phyloP scores from a whole-genome alignment of 1,284 basidiomycete genomes.

The Ganoderma sinense region DNA sequence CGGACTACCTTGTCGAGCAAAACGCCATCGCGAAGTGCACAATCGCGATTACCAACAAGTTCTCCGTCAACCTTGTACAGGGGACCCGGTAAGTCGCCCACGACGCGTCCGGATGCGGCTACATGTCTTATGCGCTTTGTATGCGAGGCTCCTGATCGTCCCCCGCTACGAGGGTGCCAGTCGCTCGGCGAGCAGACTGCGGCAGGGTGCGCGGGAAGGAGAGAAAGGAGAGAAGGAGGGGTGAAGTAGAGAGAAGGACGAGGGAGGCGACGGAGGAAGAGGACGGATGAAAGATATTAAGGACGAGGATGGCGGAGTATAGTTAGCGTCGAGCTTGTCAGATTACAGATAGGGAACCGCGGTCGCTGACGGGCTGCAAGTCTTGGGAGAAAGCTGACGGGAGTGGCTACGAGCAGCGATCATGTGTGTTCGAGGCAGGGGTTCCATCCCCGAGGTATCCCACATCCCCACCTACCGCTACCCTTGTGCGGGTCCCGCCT shows the following conservation, averaged over 20 bases:
- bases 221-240: background rate
- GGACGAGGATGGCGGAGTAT: slow-evolving; percentile 5
- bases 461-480: slow-evolving; percentile 12
- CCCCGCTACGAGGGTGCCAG: too few species aligned
- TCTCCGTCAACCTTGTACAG: too few species aligned
- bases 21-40: too few species aligned
- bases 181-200: slow-evolving; percentile 3
- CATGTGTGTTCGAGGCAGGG: slow-evolving; percentile 9
- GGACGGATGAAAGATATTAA: background rate
- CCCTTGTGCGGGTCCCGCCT: background rate
- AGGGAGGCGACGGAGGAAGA: background rate
- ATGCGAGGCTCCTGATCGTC: too few species aligned
- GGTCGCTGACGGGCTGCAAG: slow-evolving; percentile 7
- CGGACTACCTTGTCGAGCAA: too few species aligned
- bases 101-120: too few species aligned
- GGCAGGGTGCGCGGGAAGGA: slow-evolving; percentile 1
- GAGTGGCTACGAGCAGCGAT: slow-evolving; percentile 9
- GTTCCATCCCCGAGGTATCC: slow-evolving; percentile 12
- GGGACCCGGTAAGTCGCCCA: too few species aligned
- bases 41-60: too few species aligned
- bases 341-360: slow-evolving; percentile 1
- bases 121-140: too few species aligned
- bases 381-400: slow-evolving; percentile 17
- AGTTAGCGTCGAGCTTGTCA: background rate
- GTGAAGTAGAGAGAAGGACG: background rate